Evolutionary conservation across 129 eudicot genomes (phyloP), one percentile per base, ranked within the genome.

Genomic region (Helianthus tuberosus): DNA sequence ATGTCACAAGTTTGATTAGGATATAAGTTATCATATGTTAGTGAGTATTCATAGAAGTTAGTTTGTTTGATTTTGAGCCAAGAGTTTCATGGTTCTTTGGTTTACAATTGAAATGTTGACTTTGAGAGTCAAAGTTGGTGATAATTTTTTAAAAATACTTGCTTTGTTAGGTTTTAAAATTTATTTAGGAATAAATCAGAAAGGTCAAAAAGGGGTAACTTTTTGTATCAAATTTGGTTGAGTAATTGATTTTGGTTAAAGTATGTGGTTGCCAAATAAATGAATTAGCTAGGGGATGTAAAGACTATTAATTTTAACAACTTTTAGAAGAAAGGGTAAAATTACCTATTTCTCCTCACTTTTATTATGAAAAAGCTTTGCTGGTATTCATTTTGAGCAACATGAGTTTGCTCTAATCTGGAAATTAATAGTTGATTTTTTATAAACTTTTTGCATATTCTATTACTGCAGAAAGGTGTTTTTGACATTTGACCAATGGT

Each of bases 221-320:
- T 68, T 53, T 64, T 79, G 53, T 46, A 54, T 72, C 63, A 29
- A 46, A 16, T 32, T 64, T 79, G 73, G 77, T 78, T 78, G 74
- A 64, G 73, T 72, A 64, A 79, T 79, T 79, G 68, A 79, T 54
- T 54, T 64, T 55, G n/a, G 20, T n/a, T 64, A 13, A 32, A 44
- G 44, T 15, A 20, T 64, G 39, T 79, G 62, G 83, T 65, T 79
- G 74, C 67, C 68, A 72, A 54, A 54, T 79, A 79, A 72, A 64
- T 72, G 78, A 50, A 64, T 16, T 39, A 41, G 66, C 27, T 61
- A 52, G 66, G 66, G 65, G 71, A 60, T 61, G 54, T 17, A 59
- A 25, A 11, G 12, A 10, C 35, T 23, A 60, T 77, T 51, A n/a
- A 62, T 61, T 62, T 62, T 70, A 69, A 69, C 64, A 50, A 4